phyloP scores from a whole-genome alignment of 2,329 filamentous ascomycete species.

The Pseudocercospora crystallina region DNA sequence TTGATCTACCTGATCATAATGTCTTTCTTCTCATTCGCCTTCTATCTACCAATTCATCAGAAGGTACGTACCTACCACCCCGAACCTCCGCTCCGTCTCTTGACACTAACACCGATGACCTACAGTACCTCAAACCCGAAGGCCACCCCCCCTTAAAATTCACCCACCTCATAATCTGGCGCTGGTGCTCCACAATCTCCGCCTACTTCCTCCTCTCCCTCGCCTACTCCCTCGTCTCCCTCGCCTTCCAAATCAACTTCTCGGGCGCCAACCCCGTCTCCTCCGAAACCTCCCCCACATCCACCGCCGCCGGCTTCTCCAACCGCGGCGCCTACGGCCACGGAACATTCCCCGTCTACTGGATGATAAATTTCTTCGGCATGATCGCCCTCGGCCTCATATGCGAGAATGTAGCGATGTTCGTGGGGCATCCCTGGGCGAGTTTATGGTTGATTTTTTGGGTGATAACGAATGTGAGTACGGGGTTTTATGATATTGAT shows the following conservation, averaged over 20 bases:
- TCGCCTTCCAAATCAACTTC: conserved; percentile 65
- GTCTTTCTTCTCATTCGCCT: conserved; percentile 65
- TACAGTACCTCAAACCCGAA: conserved; percentile 53
- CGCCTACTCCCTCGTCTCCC: conserved; percentile 62
- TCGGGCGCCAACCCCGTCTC: conserved; percentile 43
- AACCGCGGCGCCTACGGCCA: conserved; percentile 58
- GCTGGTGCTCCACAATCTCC: conserved; percentile 55
- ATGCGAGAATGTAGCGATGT: conserved; percentile 65
- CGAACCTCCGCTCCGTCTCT: too few relatives aligned
- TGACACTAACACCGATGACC: conserved; percentile 7
- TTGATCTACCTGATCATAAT: conserved; percentile 68
- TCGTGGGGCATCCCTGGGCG: conserved; percentile 62
- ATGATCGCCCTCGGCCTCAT: conserved; percentile 64
- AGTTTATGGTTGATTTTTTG: conserved; percentile 66
- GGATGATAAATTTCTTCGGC: conserved; percentile 56
- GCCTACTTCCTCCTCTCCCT: conserved; percentile 64
- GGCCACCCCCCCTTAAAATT: conserved; percentile 60
- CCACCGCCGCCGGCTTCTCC: conserved; percentile 22
- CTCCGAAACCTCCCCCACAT: conserved; percentile 44
- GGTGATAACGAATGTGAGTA: conserved; percentile 65
- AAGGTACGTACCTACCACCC: too few relatives aligned
- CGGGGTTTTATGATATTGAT: conserved; percentile 60
- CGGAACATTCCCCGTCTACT: conserved; percentile 60
- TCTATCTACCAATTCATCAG: conserved; percentile 64
- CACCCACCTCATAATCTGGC: conserved; percentile 59